These are phyloP conservation scores for Acanthamoeba lugdunensis DNA, from an alignment of 208 protist genomes.

Conservation along the genomic window DNA sequence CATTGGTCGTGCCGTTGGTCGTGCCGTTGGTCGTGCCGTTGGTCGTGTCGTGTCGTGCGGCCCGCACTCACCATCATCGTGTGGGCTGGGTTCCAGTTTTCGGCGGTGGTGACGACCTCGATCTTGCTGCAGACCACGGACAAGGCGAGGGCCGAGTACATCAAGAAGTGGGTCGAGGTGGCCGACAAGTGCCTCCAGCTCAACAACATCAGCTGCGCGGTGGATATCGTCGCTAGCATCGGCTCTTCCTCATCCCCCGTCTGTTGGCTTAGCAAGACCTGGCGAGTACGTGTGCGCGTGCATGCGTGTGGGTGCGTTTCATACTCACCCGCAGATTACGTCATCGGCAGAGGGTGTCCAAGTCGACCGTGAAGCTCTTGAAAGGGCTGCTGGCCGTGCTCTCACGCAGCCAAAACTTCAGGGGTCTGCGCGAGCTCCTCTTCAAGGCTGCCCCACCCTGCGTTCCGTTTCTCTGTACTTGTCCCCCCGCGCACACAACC, in stretches of 20 bases:
- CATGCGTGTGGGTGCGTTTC: neutral
- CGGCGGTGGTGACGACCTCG: neutral
- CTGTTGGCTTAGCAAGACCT: neutral
- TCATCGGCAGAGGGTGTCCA: neutral
- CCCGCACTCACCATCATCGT: neutral
- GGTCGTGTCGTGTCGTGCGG: no score
- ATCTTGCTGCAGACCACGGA: neutral
- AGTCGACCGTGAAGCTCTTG: neutral
- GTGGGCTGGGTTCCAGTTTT: neutral
- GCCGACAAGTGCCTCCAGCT: constrained; percentile 1
- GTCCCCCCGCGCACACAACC: neutral
- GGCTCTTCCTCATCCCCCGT: neutral
- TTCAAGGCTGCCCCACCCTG: neutral
- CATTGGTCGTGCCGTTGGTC: neutral
- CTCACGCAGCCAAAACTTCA: neutral
- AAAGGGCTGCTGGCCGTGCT: neutral
- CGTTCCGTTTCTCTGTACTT: neutral
- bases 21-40: no score
- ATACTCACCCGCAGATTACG: no score
- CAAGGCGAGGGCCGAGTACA: neutral
- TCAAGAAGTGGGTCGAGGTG: neutral
- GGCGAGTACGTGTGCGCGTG: neutral
- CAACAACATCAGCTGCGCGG: neutral
- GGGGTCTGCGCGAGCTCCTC: neutral
- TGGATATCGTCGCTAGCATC: neutral